Base-by-base conservation (phyloP, 140 eudicot species). In the Cichorium intybus region DNA sequence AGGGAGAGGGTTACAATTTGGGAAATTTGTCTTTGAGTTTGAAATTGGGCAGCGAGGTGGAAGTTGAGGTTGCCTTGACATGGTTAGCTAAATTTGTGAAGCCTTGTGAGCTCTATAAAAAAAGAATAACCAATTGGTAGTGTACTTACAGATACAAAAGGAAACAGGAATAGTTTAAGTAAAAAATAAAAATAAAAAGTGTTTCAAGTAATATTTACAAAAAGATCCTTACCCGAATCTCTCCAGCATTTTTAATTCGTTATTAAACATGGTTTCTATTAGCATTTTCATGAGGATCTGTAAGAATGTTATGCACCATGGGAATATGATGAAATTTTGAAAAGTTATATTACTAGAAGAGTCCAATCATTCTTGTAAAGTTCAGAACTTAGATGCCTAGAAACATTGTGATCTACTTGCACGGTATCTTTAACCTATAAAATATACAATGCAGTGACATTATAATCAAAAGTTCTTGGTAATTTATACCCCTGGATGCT, bases 221-320 rank as follows among this genome's bases (percentile, higher is more conserved):
- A 39, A n/a, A 20, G 28, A 56, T 73, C 35, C 71, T 77, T 89
- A 94, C 99, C 99, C 97, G 63, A 94, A 86, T 39, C 95, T 75
- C 77, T 94, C 94, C 61, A 94, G 86, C 95, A 89, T 89, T 79
- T 80, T 89, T 68, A 84, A 6, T 81, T 94, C 99, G 70, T 94
- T 94, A 39, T 75, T n/a, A 81, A 31, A 94, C 83, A 78, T 82
- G 90, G 41, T 71, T 78, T 52, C 76, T 80, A 52, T 89, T 83
- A 50, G 99, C 97, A 75, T 94, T 89, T 34, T 10, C 81, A 77
- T 89, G 99, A 70, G 99, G 99, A 79, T 85, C 99, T 94, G 87
- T 72, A 76, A 66, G 72, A 62, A 59, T 67, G 23, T 45, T 75
- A 45, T 29, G 67, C 24, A 45, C 62, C 67, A 71, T 29, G 10